phyloP scores from a whole-genome alignment of 371 early-diverging fungal genomes.

The Massospora cicadina region DNA sequence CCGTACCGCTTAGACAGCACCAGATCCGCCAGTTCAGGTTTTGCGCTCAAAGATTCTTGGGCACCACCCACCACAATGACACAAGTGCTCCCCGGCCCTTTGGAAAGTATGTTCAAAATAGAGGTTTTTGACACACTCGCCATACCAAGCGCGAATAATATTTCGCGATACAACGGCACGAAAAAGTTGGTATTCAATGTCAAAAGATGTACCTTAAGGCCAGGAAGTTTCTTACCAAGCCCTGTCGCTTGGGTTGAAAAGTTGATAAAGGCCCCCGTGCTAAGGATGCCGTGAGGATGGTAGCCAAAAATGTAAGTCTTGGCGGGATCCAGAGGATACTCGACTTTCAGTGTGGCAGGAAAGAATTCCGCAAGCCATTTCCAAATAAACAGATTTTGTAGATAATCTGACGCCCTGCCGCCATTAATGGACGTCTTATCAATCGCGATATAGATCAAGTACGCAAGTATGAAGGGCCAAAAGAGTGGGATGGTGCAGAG shows the following conservation, averaged over 20 bases:
- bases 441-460: constrained; percentile 33
- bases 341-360: constrained; percentile 29
- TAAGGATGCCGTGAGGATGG: constrained; percentile 71
- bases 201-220: constrained; percentile 34
- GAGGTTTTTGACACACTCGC: constrained; percentile 49
- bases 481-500: constrained; percentile 23
- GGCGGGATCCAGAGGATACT: constrained; percentile 42
- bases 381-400: constrained; percentile 41
- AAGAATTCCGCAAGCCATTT: constrained; percentile 59
- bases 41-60: constrained; percentile 41
- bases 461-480: constrained; percentile 45
- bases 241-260: constrained; percentile 56
- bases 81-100: constrained; percentile 51
- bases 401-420: constrained; percentile 40
- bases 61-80: constrained; percentile 64
- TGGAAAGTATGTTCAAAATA: constrained; percentile 45
- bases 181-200: constrained; percentile 38
- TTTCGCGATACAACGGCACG: constrained; percentile 52
- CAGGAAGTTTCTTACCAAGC: constrained; percentile 41
- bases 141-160: constrained; percentile 42
- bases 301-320: constrained; percentile 43
- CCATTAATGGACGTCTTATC: constrained; percentile 46
- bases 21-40: constrained; percentile 40
- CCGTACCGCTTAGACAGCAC: constrained; percentile 49
- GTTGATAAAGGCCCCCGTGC: constrained; percentile 56